Conservation (phyloP, 1,284 basidiomycete genomes). For the Apiotrichum gamsii region DNA sequence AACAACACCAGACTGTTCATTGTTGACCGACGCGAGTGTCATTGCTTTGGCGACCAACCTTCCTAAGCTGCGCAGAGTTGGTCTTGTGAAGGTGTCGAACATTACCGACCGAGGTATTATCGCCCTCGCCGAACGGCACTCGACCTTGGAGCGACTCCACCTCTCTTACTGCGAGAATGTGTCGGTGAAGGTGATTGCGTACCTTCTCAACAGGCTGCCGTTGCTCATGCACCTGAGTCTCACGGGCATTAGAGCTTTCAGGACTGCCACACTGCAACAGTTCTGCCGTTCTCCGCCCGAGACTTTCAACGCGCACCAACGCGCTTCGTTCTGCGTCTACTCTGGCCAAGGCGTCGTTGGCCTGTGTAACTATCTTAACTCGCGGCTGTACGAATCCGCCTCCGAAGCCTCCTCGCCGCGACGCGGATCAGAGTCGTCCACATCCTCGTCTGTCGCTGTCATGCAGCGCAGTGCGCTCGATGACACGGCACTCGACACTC, state of each 20-base stretch:
- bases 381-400: conserved; percentile 1
- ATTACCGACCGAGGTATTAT: conserved; percentile 91
- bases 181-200: conserved; percentile 82
- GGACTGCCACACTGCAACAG: conserved; percentile 73
- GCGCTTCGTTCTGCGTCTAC: conserved; percentile 93
- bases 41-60: conserved; percentile 77
- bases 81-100: conserved; percentile 84
- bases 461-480: too few relatives aligned
- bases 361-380: conserved; percentile 64
- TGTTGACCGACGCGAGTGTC: conserved; percentile 88
- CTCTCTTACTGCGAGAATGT: conserved; percentile 97
- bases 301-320: conserved; percentile 89
- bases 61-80: conserved; percentile 87
- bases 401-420: conserved; percentile 7
- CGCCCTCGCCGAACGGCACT: conserved; percentile 64
- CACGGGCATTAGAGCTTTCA: conserved; percentile 91
- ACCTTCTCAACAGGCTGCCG: conserved; percentile 76
- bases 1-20: conserved; percentile 66
- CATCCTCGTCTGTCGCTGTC: neutral
- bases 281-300: conserved; percentile 87
- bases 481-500: too few relatives aligned
- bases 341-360: conserved; percentile 84
- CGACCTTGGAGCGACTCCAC: conserved; percentile 89
- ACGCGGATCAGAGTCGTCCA: conserved; percentile 1
- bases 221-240: conserved; percentile 91